Evolutionary conservation across 305 asterid species (phyloP), one percentile per base, ranked within the genome.

Genomic region (Fraxinus platypoda): DNA sequence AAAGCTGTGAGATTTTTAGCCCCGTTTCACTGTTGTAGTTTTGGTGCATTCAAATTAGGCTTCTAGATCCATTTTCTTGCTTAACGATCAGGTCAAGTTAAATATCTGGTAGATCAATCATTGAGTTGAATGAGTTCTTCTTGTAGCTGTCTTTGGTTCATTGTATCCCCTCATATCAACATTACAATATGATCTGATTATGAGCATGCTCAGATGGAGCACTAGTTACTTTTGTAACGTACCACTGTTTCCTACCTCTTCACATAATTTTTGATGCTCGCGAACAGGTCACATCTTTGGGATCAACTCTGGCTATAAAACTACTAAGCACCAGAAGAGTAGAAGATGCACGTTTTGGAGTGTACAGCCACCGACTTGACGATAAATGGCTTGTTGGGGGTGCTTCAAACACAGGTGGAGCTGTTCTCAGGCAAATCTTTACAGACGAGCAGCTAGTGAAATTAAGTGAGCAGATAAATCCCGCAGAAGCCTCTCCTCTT

Each of bases 381-480:
- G 94, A 95, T 81, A 92, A 91, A 86, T 95, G 99, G 99, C 99
- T 95, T n/a, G 98, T 95, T 57, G 99, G 99, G 74, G 99, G 99
- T 78, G 99, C 99, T 76, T 95, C 99, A 82, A 95, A 95, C 86
- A 94, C 99, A 19, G 99, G 99, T 33, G 99, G 99, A 81, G 97
- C 94, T 80, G 97, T 94, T 80, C 95, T 95, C 37, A 91, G 97
- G 88, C 89, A 91, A 86, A 75, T 93, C 33, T 95, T 95, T 83
- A 89, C 93, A 0, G 97, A 95, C 77, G 95, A 92, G 71, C 92
- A 95, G 86, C 85, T 95, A 74, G 82, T 81, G 90, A 90, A 88
- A 84, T 87, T 95, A 79, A 95, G 99, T 38, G 86, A 83, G 83
- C 88, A 90, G 76, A 95, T 95, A 81, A 88, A 95, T 89, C 88